phyloP scores from a whole-genome alignment of 1,139 yeast genomes.

The Hyphopichia fennica region DNA sequence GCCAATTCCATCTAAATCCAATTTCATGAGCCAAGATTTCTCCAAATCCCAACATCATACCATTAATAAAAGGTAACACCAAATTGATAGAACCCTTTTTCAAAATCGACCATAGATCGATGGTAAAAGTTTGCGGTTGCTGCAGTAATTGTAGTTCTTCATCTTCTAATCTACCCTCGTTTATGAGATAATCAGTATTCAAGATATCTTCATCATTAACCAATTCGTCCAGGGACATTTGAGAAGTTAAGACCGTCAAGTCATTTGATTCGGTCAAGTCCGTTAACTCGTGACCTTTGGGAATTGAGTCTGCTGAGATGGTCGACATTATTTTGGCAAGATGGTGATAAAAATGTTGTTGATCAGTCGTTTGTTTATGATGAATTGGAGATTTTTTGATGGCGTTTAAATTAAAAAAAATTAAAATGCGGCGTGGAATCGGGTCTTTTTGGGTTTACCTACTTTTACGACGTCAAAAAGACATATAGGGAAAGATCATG shows the following conservation, averaged over 20 bases:
- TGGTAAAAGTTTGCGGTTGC: constrained; percentile 5
- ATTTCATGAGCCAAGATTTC: constrained; percentile 93
- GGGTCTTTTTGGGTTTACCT: too few species aligned
- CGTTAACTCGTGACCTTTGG: background rate
- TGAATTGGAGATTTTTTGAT: too few species aligned
- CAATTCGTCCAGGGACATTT: constrained; percentile 5
- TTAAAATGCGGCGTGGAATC: too few species aligned
- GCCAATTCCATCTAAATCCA: constrained; percentile 78
- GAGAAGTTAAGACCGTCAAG: constrained; percentile 3
- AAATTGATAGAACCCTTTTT: constrained; percentile 68
- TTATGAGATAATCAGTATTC: constrained; percentile 22
- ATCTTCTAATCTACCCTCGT: constrained; percentile 15
- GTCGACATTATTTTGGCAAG: background rate
- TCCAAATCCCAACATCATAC: constrained; percentile 95
- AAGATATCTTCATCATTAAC: constrained; percentile 17
- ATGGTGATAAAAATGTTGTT: too few species aligned
- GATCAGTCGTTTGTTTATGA: too few species aligned
- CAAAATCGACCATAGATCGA: constrained; percentile 35
- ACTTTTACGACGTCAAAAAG: too few species aligned
- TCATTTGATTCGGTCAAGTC: constrained; percentile 1
- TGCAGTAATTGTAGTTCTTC: constrained; percentile 8
- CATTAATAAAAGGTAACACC: constrained; percentile 85
- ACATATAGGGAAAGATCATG: too few species aligned
- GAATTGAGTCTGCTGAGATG: background rate
- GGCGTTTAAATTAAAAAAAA: too few species aligned